phyloP scores from a whole-genome alignment of 306 rosid species.

The Ammopiptanthus mongolicus region DNA sequence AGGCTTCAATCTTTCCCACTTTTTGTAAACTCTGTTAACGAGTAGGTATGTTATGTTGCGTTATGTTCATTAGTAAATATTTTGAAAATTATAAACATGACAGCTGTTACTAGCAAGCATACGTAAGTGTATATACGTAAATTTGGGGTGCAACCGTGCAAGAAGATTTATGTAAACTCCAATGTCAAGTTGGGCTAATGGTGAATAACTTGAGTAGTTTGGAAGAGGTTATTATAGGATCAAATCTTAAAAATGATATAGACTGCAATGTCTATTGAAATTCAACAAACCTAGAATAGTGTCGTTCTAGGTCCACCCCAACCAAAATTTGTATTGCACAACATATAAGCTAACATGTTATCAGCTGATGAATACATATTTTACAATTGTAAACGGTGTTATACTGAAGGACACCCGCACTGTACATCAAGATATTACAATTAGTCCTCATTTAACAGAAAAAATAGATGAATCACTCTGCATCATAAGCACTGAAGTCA shows the following conservation, averaged over 20 bases:
- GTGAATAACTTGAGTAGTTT: background rate
- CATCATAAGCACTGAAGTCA: constrained; percentile 46
- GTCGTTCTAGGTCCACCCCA: background rate
- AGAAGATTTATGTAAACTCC: background rate
- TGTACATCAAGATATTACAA: background rate
- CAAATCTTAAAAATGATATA: background rate
- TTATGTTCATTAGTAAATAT: background rate
- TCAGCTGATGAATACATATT: background rate
- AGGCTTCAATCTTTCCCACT: background rate
- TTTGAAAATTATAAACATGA: background rate
- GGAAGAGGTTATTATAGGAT: no score
- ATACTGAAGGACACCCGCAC: background rate
- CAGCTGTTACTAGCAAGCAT: background rate
- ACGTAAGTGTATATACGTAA: background rate
- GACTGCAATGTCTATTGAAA: background rate
- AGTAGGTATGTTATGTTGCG: background rate
- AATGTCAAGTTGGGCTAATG: background rate
- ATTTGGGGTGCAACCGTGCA: background rate
- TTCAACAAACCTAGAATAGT: background rate
- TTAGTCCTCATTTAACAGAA: background rate
- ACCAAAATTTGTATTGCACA: background rate
- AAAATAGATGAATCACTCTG: background rate
- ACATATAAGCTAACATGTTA: background rate
- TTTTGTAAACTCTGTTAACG: background rate
- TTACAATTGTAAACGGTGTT: background rate